Conservation (phyloP, 2,329 filamentous ascomycete species). For the Nothomitra cinnamomea region DNA sequence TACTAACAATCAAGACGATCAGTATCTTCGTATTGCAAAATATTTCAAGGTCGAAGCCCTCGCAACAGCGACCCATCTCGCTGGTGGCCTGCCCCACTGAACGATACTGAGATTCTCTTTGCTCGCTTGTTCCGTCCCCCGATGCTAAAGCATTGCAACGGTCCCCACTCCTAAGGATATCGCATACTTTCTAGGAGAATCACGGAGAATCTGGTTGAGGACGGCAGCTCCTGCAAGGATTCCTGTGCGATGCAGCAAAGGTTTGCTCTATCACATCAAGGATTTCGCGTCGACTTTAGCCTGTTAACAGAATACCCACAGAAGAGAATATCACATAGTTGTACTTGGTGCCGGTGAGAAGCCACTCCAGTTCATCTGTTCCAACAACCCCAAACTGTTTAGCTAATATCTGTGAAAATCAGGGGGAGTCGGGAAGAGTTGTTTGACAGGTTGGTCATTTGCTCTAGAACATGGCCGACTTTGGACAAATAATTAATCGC, state of each 20-base stretch:
- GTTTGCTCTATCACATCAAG: constrained; percentile 1
- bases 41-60: no score
- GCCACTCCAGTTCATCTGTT: constrained; percentile 14
- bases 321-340: constrained; percentile 50
- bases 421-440: constrained; percentile 87
- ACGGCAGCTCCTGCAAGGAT: background rate
- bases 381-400: background rate
- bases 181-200: no score
- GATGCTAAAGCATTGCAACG: no score
- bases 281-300: no score
- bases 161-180: no score
- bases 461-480: constrained; percentile 4
- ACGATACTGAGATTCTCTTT: no score
- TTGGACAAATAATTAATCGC: constrained; percentile 7
- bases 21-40: no score
- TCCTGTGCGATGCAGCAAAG: constrained; percentile 3
- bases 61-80: no score
- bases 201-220: no score
- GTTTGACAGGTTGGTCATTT: constrained; percentile 55
- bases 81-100: no score
- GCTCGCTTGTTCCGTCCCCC: no score
- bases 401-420: constrained; percentile 12
- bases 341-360: constrained; percentile 59
- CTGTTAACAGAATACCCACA: background rate
- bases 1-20: no score